These are phyloP conservation scores for Penicillium expansum DNA, from an alignment of 2,329 filamentous ascomycete genomes.

Conservation along the genomic window DNA sequence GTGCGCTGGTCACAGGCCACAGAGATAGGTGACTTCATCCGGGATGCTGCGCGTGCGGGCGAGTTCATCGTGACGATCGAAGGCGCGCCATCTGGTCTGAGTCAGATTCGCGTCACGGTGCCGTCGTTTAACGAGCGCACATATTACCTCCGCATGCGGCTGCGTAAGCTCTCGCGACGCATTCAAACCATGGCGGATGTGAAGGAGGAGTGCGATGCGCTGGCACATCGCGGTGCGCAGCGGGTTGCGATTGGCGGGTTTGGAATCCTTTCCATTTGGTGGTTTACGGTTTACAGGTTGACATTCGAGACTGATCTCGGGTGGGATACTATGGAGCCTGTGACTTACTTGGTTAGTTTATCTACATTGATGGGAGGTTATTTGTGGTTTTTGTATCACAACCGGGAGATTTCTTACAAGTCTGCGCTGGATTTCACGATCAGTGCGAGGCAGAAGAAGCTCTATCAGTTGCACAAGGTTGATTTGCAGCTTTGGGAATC, in stretches of 20 bases:
- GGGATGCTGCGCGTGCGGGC: conserved; percentile 77
- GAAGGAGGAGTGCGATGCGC: conserved; percentile 75
- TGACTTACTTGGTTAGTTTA: conserved; percentile 86
- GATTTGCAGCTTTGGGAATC: conserved; percentile 74
- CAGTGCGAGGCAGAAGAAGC: conserved; percentile 68
- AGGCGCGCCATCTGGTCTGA: conserved; percentile 60
- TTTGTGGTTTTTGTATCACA: conserved; percentile 91
- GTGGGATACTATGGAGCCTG: conserved; percentile 88
- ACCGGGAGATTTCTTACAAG: conserved; percentile 82
- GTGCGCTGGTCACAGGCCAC: conserved; percentile 86
- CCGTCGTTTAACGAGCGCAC: conserved; percentile 90
- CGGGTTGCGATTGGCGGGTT: conserved; percentile 78
- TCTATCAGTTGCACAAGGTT: conserved; percentile 75
- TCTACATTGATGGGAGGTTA: conserved; percentile 85
- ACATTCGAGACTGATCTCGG: conserved; percentile 71
- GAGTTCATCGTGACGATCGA: conserved; percentile 85
- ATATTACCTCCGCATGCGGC: conserved; percentile 74
- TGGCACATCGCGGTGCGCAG: conserved; percentile 76
- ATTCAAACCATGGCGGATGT: conserved; percentile 69
- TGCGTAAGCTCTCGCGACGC: conserved; percentile 67
- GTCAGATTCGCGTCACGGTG: conserved; percentile 71
- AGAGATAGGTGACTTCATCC: conserved; percentile 90
- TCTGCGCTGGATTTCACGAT: conserved; percentile 86
- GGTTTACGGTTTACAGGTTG: conserved; percentile 71
- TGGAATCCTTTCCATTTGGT: conserved; percentile 70